Conservation (phyloP, 257 asterid species). For the Fraxinus cuspidata region DNA sequence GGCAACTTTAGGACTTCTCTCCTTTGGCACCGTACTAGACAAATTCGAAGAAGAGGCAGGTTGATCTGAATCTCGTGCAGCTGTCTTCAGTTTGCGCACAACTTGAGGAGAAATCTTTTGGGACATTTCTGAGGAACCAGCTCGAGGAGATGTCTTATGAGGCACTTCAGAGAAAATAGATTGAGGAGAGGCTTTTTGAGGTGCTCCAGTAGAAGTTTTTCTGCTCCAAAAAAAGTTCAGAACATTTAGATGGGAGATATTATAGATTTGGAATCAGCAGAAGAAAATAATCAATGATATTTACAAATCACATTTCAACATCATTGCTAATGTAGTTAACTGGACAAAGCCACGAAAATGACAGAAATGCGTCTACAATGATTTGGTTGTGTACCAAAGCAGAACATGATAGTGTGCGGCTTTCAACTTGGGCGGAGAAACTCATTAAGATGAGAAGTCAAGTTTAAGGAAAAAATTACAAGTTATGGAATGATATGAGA, state of each 20-base stretch:
- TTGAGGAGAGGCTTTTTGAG: conserved; percentile 49
- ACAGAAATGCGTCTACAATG: neutral
- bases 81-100: conserved; percentile 70
- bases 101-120: conserved; percentile 65
- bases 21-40: conserved; percentile 52
- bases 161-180: conserved; percentile 38
- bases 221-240: conserved; percentile 36
- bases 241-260: neutral
- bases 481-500: neutral
- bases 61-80: conserved; percentile 54
- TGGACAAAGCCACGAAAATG: neutral
- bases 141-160: conserved; percentile 43
- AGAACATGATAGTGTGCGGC: neutral
- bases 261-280: neutral
- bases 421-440: neutral
- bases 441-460: neutral
- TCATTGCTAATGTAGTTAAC: neutral
- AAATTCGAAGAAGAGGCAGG: conserved; percentile 59
- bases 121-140: conserved; percentile 39
- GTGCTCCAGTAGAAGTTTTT: conserved; percentile 44
- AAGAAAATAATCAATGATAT: neutral
- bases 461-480: neutral
- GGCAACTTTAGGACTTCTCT: conserved; percentile 58
- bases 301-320: neutral
- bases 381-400: neutral